Conservation (phyloP, 1,284 basidiomycete species). For the Pseudozyma hubeiensis region DNA sequence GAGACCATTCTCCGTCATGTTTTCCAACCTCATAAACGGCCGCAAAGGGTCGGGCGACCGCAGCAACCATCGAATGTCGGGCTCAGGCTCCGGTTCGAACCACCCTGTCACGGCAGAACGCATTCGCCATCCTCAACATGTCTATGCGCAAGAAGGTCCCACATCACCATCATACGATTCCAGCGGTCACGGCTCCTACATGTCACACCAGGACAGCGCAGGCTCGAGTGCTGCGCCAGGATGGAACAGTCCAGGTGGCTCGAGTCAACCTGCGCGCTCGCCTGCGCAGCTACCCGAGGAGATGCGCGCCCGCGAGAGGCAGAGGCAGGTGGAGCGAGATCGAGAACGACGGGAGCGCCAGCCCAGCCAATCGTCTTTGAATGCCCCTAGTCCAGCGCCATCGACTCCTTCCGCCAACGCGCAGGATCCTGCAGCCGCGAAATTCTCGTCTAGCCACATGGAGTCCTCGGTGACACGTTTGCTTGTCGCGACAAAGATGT, state of each 20-base stretch:
- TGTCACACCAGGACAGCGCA: slow-evolving; percentile 42
- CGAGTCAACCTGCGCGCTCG: slow-evolving; percentile 24
- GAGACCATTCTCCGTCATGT: slow-evolving; percentile 18
- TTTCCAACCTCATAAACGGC: slow-evolving; percentile 46
- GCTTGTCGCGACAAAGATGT: slow-evolving; percentile 91
- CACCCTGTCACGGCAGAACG: slow-evolving; percentile 39
- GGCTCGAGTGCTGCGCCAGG: slow-evolving; percentile 30
- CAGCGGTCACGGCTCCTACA: slow-evolving; percentile 21
- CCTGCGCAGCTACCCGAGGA: slow-evolving; percentile 54
- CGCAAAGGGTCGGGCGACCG: slow-evolving; percentile 48
- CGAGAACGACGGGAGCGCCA: slow-evolving; percentile 39
- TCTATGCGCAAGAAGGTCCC: slow-evolving; percentile 29
- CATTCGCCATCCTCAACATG: slow-evolving; percentile 48
- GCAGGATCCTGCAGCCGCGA: slow-evolving; percentile 19
- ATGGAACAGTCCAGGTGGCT: slow-evolving; percentile 27
- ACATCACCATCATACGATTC: slow-evolving; percentile 30
- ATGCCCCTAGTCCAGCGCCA: slow-evolving; percentile 13
- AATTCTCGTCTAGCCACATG: slow-evolving; percentile 71
- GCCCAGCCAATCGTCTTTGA: slow-evolving; percentile 32
- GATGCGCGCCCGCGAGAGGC: slow-evolving; percentile 48
- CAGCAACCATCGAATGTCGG: slow-evolving; percentile 35
- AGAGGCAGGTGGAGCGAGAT: slow-evolving; percentile 44
- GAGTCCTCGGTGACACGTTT: slow-evolving; percentile 93
- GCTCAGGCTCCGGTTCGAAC: slow-evolving; percentile 19
- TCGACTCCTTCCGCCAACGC: slow-evolving; percentile 10